Percentiles rank a stretch among this genome's conserved stretches.
These are phyloP conservation scores for Harrya chromipes DNA, from an alignment of 768 basidiomycete species.

Conservation along the genomic window DNA sequence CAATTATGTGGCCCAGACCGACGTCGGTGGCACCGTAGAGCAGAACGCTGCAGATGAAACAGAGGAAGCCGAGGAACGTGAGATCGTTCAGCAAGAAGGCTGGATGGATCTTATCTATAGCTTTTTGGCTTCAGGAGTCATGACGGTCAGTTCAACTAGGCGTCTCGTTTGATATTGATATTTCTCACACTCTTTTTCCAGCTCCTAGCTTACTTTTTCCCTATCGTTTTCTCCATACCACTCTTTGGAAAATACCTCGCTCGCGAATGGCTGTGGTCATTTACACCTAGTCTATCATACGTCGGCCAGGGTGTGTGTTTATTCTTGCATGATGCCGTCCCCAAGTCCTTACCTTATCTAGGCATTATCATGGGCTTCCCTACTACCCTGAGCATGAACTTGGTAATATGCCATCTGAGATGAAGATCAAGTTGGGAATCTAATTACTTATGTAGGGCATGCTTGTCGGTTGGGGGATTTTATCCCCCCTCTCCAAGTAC, in stretches of 20 bases:
- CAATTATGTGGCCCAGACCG: constrained; percentile 1
- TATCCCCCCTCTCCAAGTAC: constrained; percentile 84
- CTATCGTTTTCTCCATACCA: constrained; percentile 83
- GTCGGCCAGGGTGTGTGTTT: constrained; percentile 73
- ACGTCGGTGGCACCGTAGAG: constrained; percentile 3
- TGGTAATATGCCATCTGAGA: constrained; percentile 45
- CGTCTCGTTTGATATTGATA: background rate
- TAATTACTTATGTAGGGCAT: constrained; percentile 60
- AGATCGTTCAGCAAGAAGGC: constrained; percentile 59
- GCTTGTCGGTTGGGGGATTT: constrained; percentile 92
- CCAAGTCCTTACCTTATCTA: constrained; percentile 22
- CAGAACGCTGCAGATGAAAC: constrained; percentile 27
- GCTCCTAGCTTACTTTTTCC: constrained; percentile 88
- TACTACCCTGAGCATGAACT: constrained; percentile 89
- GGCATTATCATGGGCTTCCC: constrained; percentile 98
- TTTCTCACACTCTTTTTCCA: constrained; percentile 31
- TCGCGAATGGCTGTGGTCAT: constrained; percentile 88
- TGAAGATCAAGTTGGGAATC: background rate
- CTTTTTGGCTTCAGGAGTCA: constrained; percentile 65
- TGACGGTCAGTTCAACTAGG: constrained; percentile 60
- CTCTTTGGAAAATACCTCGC: constrained; percentile 83
- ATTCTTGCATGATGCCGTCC: background rate
- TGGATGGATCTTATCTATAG: constrained; percentile 79
- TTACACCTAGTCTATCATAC: constrained; percentile 88
- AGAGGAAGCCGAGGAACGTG: constrained; percentile 36